Conservation (phyloP, 2,329 filamentous ascomycete species). For the Exophiala lecanii-corni region DNA sequence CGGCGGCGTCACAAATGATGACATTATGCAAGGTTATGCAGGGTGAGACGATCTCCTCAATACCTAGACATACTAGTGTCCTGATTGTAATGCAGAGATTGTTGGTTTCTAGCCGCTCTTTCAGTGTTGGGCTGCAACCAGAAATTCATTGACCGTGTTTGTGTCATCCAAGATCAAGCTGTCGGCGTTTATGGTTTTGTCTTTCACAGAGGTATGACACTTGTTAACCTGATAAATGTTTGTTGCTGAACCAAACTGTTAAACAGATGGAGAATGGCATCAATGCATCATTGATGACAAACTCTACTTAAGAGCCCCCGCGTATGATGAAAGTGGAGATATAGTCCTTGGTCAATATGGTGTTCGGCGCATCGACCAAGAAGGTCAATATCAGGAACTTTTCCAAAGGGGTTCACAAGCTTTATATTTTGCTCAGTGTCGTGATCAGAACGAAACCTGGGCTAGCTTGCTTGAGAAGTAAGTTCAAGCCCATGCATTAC, state of each 20-base stretch:
- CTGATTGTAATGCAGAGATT: constrained; percentile 56
- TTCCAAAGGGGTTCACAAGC: constrained; percentile 73
- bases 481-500: no score
- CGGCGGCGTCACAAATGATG: constrained; percentile 69
- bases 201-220: constrained; percentile 61
- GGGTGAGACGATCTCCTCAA: constrained; percentile 6
- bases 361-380: constrained; percentile 67
- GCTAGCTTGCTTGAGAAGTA: constrained; percentile 63
- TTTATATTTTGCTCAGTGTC: constrained; percentile 72
- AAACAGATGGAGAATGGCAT: constrained; percentile 77
- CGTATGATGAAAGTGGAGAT: constrained; percentile 73
- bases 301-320: constrained; percentile 75
- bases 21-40: constrained; percentile 69
- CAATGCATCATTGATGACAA: constrained; percentile 92
- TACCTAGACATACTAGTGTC: not conserved
- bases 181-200: constrained; percentile 83
- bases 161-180: constrained; percentile 67
- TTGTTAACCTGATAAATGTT: not conserved
- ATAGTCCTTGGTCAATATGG: constrained; percentile 71
- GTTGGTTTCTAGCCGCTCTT: constrained; percentile 79
- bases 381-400: constrained; percentile 64
- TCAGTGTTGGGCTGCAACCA: constrained; percentile 71
- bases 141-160: constrained; percentile 68
- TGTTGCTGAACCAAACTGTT: not conserved
- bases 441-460: constrained; percentile 76